Evolutionary conservation across 2,329 filamentous ascomycete genomes (phyloP), one percentile per base, ranked within the genome.

Genomic region (Microsporum audouinii): DNA sequence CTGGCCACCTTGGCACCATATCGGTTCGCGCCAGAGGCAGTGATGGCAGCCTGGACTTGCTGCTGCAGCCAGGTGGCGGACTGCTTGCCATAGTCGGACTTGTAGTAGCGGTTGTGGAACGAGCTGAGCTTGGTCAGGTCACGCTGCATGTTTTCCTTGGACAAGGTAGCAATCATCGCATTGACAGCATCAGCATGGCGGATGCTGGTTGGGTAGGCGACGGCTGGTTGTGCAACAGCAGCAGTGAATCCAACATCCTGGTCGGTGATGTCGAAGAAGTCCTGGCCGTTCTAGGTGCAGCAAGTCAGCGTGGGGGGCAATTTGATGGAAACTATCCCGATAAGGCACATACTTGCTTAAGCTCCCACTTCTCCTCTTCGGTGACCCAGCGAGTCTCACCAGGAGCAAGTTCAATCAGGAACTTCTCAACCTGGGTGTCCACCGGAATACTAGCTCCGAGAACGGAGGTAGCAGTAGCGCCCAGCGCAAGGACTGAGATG

Each of bases 261-360:
- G 41, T 89, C 82, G 63, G 94, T 96, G 70, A 97, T 91, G 76
- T 97, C 92, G 82, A 97, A 95, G 80, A 97, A 97, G 70, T 86
- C 88, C 66, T 87, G 80, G 68, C 90, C 90, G 71, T 88, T 82
- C 89, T 95, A 14, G 4, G 17, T 23, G 17, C 17, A 23, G 17
- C 17, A 23, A 23, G 17, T 23, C 17, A 33, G 27, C 5, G 14
- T 17, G 3, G 23, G 34, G 27, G 23, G 14, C 7, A 23, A 39
- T 17, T 1, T 23, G 17, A 23, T 23, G 17, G 17, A 23, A 23
- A 23, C 17, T 23, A 23, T 23, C 17, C 17, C 17, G 12, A 43
- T 59, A 27, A 6, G 3, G 8, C 41, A 49, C 51, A 55, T 82
- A 95, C 91, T 67, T 90, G 82, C 70, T 88, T 86, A 65, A 97